Conservation (phyloP, 2,329 filamentous ascomycete genomes). For the Exophiala oligosperma region DNA sequence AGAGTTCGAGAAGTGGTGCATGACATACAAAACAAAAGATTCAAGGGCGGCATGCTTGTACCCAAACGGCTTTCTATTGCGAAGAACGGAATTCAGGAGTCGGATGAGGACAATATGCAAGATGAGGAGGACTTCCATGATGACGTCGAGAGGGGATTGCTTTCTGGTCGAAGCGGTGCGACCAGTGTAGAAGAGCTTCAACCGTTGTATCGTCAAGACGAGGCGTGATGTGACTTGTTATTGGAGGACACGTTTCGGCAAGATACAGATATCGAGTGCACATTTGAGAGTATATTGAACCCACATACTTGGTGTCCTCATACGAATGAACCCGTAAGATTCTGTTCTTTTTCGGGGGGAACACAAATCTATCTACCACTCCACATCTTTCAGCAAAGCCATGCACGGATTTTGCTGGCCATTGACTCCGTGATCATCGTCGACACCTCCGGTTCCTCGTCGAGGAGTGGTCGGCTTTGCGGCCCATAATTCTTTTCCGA, state of each 20-base stretch:
- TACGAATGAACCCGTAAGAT: neutral
- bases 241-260: neutral
- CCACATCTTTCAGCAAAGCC: neutral
- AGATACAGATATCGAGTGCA: no score
- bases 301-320: neutral
- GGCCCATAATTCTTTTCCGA: conserved; percentile 53
- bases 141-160: neutral
- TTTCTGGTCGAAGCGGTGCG: neutral
- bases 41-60: neutral
- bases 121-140: neutral
- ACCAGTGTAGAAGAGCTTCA: neutral
- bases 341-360: neutral
- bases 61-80: neutral
- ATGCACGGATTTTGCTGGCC: neutral
- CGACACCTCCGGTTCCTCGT: neutral
- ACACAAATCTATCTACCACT: neutral
- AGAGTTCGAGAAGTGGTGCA: no score
- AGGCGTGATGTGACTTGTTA: neutral
- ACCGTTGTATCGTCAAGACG: neutral
- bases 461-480: conserved; percentile 31
- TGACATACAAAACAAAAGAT: no score
- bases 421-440: neutral
- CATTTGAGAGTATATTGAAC: no score
- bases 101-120: neutral
- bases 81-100: neutral